Evolutionary conservation across 768 basidiomycete species (phyloP).

Genomic region (Auricularia cornea): DNA sequence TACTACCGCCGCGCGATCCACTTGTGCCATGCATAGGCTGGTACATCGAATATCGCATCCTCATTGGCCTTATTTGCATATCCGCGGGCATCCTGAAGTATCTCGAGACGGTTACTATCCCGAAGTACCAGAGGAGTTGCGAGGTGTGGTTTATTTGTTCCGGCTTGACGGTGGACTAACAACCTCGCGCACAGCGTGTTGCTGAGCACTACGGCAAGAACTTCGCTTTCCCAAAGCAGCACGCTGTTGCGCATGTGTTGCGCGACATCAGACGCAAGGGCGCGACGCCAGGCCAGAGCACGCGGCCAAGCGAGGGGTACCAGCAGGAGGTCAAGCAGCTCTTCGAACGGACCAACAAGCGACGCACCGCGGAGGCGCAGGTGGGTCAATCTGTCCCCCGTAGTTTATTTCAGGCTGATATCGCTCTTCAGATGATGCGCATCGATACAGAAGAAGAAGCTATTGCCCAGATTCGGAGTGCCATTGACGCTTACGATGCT

Average conservation of each 20-base stretch:
- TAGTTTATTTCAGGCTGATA: neutral
- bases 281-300: slow-evolving; percentile 20
- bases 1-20: slow-evolving; percentile 18
- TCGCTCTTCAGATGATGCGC: neutral
- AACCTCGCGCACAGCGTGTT: slow-evolving; percentile 11
- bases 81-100: too few relatives aligned
- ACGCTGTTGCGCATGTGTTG: slow-evolving; percentile 17
- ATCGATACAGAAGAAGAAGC: neutral
- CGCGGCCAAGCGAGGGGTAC: slow-evolving; percentile 23
- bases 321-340: slow-evolving; percentile 23
- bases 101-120: neutral
- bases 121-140: neutral
- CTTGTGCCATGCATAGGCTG: slow-evolving; percentile 21
- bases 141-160: neutral
- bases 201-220: slow-evolving; percentile 16
- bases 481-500: slow-evolving; percentile 14
- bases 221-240: slow-evolving; percentile 25
- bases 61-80: slow-evolving; percentile 22
- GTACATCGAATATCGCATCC: slow-evolving; percentile 15
- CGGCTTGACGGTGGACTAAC: neutral
- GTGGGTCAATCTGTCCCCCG: slow-evolving; percentile 5
- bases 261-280: slow-evolving; percentile 20
- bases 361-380: slow-evolving; percentile 23
- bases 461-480: slow-evolving; percentile 20
- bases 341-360: slow-evolving; percentile 22